phyloP scores from a whole-genome alignment of 1,139 yeast species.

The Hemisphaericaspora lyxosophila region DNA sequence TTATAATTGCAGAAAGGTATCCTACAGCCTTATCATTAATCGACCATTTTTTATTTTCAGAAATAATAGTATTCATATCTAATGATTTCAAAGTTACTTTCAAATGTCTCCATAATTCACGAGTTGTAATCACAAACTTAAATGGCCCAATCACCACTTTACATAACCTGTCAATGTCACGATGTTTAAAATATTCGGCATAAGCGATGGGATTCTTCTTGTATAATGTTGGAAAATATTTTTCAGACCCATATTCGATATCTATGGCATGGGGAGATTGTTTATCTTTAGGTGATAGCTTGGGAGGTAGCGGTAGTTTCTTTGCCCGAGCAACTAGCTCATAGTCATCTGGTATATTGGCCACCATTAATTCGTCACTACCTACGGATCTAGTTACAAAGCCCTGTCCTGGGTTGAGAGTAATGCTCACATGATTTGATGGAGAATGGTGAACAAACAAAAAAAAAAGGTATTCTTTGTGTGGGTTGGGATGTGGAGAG shows the following conservation, averaged over 20 bases:
- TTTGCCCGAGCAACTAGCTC: conserved; percentile 3
- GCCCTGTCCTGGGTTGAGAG: too few relatives aligned
- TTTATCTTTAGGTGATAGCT: not conserved
- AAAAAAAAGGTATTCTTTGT: too few relatives aligned
- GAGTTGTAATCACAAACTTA: not conserved
- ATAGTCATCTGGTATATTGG: not conserved
- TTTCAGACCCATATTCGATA: not conserved
- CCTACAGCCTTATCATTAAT: not conserved
- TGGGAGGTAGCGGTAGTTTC: conserved; percentile 4
- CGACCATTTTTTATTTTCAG: not conserved
- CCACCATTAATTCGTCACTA: too few relatives aligned
- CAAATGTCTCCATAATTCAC: conserved; percentile 2
- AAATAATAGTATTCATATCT: not conserved
- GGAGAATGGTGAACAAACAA: too few relatives aligned
- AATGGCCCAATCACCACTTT: not conserved
- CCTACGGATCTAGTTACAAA: too few relatives aligned
- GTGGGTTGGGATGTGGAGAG: too few relatives aligned
- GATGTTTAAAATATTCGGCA: conserved; percentile 1
- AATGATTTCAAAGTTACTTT: not conserved
- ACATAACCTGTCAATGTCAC: not conserved
- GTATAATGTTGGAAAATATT: not conserved
- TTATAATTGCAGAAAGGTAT: conserved; percentile 1
- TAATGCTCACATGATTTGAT: too few relatives aligned
- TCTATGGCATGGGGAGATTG: not conserved
- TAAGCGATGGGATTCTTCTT: conserved; percentile 1